Percentiles rank a stretch among this genome's conserved stretches.
phyloP scores from a whole-genome alignment of 2,329 filamentous ascomycete species.

The Tolypocladium album region DNA sequence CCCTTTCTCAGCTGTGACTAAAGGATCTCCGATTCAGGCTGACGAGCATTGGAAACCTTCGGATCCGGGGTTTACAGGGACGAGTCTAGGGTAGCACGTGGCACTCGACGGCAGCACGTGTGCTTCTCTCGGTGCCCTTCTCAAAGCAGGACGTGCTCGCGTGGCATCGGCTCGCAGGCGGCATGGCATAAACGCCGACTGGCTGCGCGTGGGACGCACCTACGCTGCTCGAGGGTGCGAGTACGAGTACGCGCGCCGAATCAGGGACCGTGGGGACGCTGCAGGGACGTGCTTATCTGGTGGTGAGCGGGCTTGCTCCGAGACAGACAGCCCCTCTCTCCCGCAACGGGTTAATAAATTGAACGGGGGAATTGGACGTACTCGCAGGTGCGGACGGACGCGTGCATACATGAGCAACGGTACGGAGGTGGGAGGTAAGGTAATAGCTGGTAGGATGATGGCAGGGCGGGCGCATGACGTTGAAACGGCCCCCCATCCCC shows the following conservation, averaged over 20 bases:
- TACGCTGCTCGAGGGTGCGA: neutral
- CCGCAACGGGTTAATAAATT: too few species aligned
- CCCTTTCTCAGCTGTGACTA: too few species aligned
- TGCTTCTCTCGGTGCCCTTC: neutral
- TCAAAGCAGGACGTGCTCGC: neutral
- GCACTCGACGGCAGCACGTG: neutral
- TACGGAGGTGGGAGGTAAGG: too few species aligned
- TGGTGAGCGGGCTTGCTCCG: neutral
- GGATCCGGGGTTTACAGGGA: neutral
- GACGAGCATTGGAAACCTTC: too few species aligned
- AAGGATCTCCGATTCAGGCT: too few species aligned
- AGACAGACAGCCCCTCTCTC: neutral
- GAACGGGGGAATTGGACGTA: neutral
- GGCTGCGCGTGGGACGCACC: too few species aligned
- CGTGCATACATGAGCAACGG: too few species aligned
- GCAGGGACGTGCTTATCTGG: neutral
- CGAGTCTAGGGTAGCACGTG: neutral
- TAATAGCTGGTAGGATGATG: too few species aligned
- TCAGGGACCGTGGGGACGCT: neutral
- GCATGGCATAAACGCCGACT: neutral
- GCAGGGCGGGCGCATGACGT: too few species aligned
- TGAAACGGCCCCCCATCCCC: too few species aligned
- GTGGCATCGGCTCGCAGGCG: neutral
- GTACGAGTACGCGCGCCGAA: neutral
- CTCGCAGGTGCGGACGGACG: too few species aligned